These are phyloP conservation scores for Prototheca cutis DNA, from an alignment of 163 green algal genomes.

Conservation along the genomic window DNA sequence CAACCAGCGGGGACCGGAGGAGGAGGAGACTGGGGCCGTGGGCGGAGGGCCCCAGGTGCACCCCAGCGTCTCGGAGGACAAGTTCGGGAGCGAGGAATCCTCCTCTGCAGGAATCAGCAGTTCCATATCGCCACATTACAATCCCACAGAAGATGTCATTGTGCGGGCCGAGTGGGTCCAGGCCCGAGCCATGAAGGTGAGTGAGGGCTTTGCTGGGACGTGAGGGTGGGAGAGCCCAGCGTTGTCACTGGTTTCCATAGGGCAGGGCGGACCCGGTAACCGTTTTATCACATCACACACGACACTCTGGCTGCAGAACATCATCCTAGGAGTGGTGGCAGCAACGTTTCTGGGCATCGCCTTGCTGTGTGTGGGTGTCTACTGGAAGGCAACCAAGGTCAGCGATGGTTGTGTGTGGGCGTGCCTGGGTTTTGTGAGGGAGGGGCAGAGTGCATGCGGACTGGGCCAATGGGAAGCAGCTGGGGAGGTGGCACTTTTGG, in stretches of 20 bases:
- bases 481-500: too few species aligned
- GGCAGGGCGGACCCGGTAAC: too few species aligned
- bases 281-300: not conserved
- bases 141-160: not conserved
- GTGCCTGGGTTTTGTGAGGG: too few species aligned
- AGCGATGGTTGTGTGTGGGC: not conserved
- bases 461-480: too few species aligned
- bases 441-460: too few species aligned
- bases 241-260: too few species aligned
- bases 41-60: too few species aligned
- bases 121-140: constrained; percentile 2
- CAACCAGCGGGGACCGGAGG: too few species aligned
- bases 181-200: not conserved
- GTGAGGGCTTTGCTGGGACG: not conserved
- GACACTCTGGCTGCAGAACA: constrained; percentile 1
- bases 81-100: not conserved
- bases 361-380: constrained; percentile 7
- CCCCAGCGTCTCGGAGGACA: not conserved
- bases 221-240: not conserved
- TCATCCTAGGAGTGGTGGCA: constrained; percentile 5
- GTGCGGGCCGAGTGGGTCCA: not conserved
- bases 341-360: constrained; percentile 8
- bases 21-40: too few species aligned
- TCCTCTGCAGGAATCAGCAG: not conserved
- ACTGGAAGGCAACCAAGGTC: constrained; percentile 17